A percentile compares a stretch with the other conserved stretches of the same genome.
Conservation (phyloP, 23 red algal species). For the Agarophyton chilense region DNA sequence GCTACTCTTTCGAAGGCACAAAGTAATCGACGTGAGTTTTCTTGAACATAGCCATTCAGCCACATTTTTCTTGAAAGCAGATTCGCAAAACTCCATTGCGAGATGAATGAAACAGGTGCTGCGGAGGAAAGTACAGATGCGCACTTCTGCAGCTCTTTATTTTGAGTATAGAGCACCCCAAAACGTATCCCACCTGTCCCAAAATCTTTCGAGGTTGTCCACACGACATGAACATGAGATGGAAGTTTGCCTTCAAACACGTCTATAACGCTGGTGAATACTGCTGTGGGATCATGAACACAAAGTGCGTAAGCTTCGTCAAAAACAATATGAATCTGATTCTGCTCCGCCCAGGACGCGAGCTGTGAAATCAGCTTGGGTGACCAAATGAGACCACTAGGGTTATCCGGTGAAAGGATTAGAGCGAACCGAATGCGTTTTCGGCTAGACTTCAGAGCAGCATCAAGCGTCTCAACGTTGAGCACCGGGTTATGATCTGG, state of each 20-base stretch:
- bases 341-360: slow-evolving; percentile 55
- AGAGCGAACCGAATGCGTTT: slow-evolving; percentile 44
- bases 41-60: slow-evolving; percentile 41
- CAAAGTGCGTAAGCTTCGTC: slow-evolving; percentile 91
- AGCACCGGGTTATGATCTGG: neutral
- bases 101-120: slow-evolving; percentile 27
- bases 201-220: slow-evolving; percentile 92
- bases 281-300: slow-evolving; percentile 33
- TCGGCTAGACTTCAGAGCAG: slow-evolving; percentile 3
- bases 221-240: slow-evolving; percentile 87
- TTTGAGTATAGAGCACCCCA: slow-evolving; percentile 86
- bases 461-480: slow-evolving; percentile 19
- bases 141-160: slow-evolving; percentile 40
- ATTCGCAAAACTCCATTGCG: slow-evolving; percentile 34
- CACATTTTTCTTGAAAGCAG: slow-evolving; percentile 37
- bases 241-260: slow-evolving; percentile 72
- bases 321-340: slow-evolving; percentile 74
- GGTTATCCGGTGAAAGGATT: slow-evolving; percentile 76
- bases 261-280: slow-evolving; percentile 58
- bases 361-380: slow-evolving; percentile 40
- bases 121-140: slow-evolving; percentile 5
- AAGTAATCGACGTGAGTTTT: slow-evolving; percentile 19
- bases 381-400: slow-evolving; percentile 62
- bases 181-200: slow-evolving; percentile 75
- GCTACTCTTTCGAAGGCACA: slow-evolving; percentile 7